Evolutionary conservation across 2,329 filamentous ascomycete species (phyloP).

Genomic region (Penicillium capsulatum): DNA sequence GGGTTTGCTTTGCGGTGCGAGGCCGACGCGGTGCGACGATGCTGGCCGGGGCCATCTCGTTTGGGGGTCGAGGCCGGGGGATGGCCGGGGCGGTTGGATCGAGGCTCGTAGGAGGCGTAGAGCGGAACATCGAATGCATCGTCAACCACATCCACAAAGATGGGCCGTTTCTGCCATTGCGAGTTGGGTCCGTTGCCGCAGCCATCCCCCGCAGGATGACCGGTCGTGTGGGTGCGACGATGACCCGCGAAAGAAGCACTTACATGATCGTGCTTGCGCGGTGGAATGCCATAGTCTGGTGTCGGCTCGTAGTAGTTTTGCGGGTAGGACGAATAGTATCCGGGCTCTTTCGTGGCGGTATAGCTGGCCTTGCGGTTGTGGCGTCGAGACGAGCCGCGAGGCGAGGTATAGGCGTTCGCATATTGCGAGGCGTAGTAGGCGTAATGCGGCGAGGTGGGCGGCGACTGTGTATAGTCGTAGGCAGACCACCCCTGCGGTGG

Average conservation of each 20-base stretch:
- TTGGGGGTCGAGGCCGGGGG: slow-evolving; percentile 21
- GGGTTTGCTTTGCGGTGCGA: slow-evolving; percentile 42
- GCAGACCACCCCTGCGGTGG: slow-evolving; percentile 48
- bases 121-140: slow-evolving; percentile 50
- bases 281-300: slow-evolving; percentile 50
- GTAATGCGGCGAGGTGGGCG: slow-evolving; percentile 51
- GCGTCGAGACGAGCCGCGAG: slow-evolving; percentile 42
- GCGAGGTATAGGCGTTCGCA: slow-evolving; percentile 47
- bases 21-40: slow-evolving; percentile 27
- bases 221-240: slow-evolving; percentile 49
- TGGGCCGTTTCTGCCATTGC: slow-evolving; percentile 49
- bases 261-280: slow-evolving; percentile 61
- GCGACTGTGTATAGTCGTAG: slow-evolving; percentile 47
- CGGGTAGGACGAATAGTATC: slow-evolving; percentile 45
- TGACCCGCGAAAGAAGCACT: slow-evolving; percentile 54
- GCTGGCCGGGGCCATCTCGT: slow-evolving; percentile 21
- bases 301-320: slow-evolving; percentile 46
- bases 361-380: slow-evolving; percentile 58
- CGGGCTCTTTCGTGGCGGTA: slow-evolving; percentile 41
- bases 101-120: slow-evolving; percentile 46
- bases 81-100: slow-evolving; percentile 24
- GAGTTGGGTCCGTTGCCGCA: slow-evolving; percentile 23
- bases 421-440: slow-evolving; percentile 54
- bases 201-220: slow-evolving; percentile 30
- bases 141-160: slow-evolving; percentile 55